Evolutionary conservation across 805 yeast species (phyloP).

Genomic region (Myxozyma vanderwaltii): DNA sequence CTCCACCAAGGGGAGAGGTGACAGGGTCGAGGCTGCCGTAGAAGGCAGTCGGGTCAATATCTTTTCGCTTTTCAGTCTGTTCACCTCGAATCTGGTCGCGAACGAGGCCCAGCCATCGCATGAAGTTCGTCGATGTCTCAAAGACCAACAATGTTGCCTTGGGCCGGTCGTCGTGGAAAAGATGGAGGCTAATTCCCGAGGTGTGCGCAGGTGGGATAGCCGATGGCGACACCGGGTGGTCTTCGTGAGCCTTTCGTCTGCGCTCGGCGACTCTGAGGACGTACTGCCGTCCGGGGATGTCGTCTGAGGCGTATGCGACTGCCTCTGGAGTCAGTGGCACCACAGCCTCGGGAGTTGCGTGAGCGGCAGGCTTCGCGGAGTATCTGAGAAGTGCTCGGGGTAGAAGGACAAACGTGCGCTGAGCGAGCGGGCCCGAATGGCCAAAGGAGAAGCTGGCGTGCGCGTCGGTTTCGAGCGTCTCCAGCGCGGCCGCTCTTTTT

Average conservation of each 20-base stretch:
- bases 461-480: conserved; percentile 5
- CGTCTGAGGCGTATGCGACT: conserved; percentile 33
- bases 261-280: conserved; percentile 28
- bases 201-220: conserved; percentile 6
- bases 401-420: conserved; percentile 22
- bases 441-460: conserved; percentile 12
- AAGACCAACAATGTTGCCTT: conserved; percentile 21
- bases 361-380: not conserved
- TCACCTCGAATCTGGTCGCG: conserved; percentile 22
- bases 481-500: conserved; percentile 14
- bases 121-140: conserved; percentile 19
- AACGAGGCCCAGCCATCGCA: conserved; percentile 27
- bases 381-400: conserved; percentile 23
- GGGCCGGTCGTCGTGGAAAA: conserved; percentile 21
- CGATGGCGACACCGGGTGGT: not conserved
- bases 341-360: conserved; percentile 16
- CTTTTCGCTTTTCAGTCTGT: not conserved
- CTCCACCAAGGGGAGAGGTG: conserved; percentile 4
- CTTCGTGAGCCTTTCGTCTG: not conserved
- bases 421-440: conserved; percentile 1
- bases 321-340: conserved; percentile 18
- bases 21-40: conserved; percentile 7
- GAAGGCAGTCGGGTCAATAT: not conserved
- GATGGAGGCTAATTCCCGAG: conserved; percentile 12
- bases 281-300: conserved; percentile 27